phyloP scores from a whole-genome alignment of 768 basidiomycete genomes.

The Termitomyces sp. region DNA sequence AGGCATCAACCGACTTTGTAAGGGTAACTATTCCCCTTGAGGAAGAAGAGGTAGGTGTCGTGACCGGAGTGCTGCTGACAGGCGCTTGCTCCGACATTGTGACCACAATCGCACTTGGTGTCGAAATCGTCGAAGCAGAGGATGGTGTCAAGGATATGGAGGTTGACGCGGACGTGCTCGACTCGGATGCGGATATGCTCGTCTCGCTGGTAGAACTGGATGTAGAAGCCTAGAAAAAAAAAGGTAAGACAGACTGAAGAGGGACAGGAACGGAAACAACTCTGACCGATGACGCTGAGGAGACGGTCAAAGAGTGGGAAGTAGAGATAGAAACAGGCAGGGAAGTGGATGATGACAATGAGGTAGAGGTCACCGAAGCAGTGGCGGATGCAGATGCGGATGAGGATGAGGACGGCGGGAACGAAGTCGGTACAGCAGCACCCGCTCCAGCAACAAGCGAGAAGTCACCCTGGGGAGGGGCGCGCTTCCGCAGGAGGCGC shows the following conservation, averaged over 20 bases:
- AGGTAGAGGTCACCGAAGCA: slow-evolving; percentile 4
- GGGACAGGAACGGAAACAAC: neutral
- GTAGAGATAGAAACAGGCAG: slow-evolving; percentile 1
- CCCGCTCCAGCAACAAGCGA: slow-evolving; percentile 28
- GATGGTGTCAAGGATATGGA: neutral
- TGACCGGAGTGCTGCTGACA: slow-evolving; percentile 15
- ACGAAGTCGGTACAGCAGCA: slow-evolving; percentile 18
- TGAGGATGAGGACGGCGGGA: slow-evolving; percentile 10
- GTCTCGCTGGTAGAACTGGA: slow-evolving; percentile 3
- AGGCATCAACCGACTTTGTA: slow-evolving; percentile 21
- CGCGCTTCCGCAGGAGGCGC: slow-evolving; percentile 67
- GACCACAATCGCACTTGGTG: slow-evolving; percentile 5
- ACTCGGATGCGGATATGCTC: slow-evolving; percentile 1
- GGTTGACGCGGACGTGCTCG: slow-evolving; percentile 5
- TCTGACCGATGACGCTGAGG: slow-evolving; percentile 7
- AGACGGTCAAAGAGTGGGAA: slow-evolving; percentile 3
- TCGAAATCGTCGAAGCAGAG: neutral
- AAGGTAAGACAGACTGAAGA: neutral
- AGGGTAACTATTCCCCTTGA: slow-evolving; percentile 20
- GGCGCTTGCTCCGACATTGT: slow-evolving; percentile 15
- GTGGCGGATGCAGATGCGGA: slow-evolving; percentile 8
- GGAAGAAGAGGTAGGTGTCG: slow-evolving; percentile 11
- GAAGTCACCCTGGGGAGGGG: slow-evolving; percentile 22
- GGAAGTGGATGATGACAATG: slow-evolving; percentile 6
- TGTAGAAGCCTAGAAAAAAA: slow-evolving; percentile 3